Base-by-base conservation (phyloP, 2,329 filamentous ascomycete genomes). In the Lecanoromycetidae sp. region DNA sequence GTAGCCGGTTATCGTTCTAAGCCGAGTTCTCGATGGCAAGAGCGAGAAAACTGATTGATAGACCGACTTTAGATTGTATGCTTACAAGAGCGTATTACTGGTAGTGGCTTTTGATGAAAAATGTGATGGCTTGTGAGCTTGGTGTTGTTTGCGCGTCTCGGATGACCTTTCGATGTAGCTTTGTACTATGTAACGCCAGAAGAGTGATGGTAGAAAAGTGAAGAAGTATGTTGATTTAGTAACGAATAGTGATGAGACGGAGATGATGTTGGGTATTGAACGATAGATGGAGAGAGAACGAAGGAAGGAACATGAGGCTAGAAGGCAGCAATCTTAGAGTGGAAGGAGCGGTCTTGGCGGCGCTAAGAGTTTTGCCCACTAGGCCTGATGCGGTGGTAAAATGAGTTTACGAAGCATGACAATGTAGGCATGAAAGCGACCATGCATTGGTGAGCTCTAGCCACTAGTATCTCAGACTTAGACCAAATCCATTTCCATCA, bases 21-120 rank as follows among this genome's bases (percentile, higher is more conserved):
- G 20, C 27, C 34, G 27, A 25, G 36, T 23, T 23, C 20, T 46
- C 29, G 43, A 39, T 39, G 27, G 43, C 43, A 46, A 30, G 22
- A 26, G 37, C 37, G 23, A 36, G 37, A 5, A 26, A 9, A 27
- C 29, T 37, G 17, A 34, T 6, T 23, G 10, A 26, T 35, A 10
- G 12, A 44, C 17, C 29, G 30, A 25, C 44, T 47, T 29, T 41
- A 36, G 32, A 47, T 47, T 10, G 17, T 47, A 19, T 41, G 44
- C 44, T 47, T 47, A 47, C 44, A 40, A 36, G 37, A 41, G 44
- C 37, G 34, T 41, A 32, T 12, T 9, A n/a, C 15, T 13, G 29
- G 10, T n/a, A 25, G 40, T n/a, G 10, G 22, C 26, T 36, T 22
- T 29, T 32, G 30, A 46, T 22, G 25, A 26, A 46, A 8, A 25